A percentile compares a stretch with the other conserved stretches of the same genome.
phyloP scores from a whole-genome alignment of 1,284 basidiomycete genomes.

The Marasmius sp. region DNA sequence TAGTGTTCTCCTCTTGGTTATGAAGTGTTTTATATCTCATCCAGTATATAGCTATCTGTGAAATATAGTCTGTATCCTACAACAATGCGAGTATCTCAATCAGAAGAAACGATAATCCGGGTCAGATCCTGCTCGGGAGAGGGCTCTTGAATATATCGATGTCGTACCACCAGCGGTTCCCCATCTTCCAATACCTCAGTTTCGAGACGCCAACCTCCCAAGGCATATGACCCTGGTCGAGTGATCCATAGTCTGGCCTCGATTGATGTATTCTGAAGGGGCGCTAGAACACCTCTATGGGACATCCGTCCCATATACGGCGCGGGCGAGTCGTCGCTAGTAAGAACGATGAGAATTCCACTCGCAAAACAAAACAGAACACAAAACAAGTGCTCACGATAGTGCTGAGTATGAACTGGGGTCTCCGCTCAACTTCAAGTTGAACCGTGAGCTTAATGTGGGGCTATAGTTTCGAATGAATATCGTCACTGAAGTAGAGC shows the following conservation, averaged over 20 bases:
- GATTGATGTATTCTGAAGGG: slow-evolving; percentile 44
- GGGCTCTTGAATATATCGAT: slow-evolving; percentile 54
- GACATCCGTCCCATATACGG: slow-evolving; percentile 61
- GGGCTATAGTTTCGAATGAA: slow-evolving; percentile 69
- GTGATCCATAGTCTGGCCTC: slow-evolving; percentile 55
- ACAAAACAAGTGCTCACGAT: slow-evolving; percentile 33
- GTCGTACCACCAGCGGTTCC: slow-evolving; percentile 33
- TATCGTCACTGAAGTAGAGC: slow-evolving; percentile 54
- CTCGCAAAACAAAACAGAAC: neutral
- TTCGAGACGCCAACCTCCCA: slow-evolving; percentile 65
- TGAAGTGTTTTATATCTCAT: neutral
- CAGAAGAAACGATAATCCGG: slow-evolving; percentile 44
- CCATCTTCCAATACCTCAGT: slow-evolving; percentile 53
- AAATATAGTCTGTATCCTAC: slow-evolving; percentile 15
- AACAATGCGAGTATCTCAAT: slow-evolving; percentile 1
- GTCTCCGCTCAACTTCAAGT: slow-evolving; percentile 45
- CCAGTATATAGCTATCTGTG: slow-evolving; percentile 13
- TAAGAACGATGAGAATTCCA: slow-evolving; percentile 2
- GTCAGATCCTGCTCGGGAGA: slow-evolving; percentile 32
- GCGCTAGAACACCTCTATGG: slow-evolving; percentile 53
- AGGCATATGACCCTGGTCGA: slow-evolving; percentile 62
- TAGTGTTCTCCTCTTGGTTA: neutral
- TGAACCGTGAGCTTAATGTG: slow-evolving; percentile 53
- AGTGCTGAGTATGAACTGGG: slow-evolving; percentile 21
- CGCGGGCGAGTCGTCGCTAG: slow-evolving; percentile 45